Base-by-base conservation (phyloP, 2,329 filamentous ascomycete genomes). In the Cladophialophora immunda region DNA sequence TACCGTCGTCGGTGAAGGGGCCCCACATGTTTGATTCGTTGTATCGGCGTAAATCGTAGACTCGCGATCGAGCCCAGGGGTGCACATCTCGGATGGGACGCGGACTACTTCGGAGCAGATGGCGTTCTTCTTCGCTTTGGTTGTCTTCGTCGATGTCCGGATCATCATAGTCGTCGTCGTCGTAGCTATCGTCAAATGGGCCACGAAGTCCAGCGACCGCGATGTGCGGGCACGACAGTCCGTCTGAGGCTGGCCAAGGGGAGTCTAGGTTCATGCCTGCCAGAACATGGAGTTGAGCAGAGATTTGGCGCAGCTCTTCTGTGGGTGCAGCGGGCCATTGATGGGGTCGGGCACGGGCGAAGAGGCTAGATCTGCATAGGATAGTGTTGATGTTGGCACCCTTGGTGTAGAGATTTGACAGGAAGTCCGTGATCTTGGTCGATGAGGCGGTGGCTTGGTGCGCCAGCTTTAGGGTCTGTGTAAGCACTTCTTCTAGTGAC, bases 1-100 rank as follows among this genome's bases (percentile, higher is more conserved):
- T 84, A 1, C 85, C 86, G 73, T 93, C 90, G 58, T 86, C 80
- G 73, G 85, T 79, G 73, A 92, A 94, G 0, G 92, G 92, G 0
- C 92, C 92, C 91, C 91, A 94, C 38, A 82, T 76, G 0, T 85
- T 89, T 29, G 78, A 76, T 1, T 80, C 75, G 0, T 86, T 90
- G 76, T 92, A 92, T 70, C 89, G 84, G 0, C 91, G 83, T 56
- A 94, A 78, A 74, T 94, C 91, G 71, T 94, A 94, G 2, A 94
- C 90, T 68, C 87, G 86, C 54, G 87, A 86, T 62, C 87, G 85
- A 1, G 92, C 91, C 70, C 84, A 89, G 1, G 87, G 86, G 74
- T 87, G 88, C 32, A 78, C 80, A 29, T 68, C 61, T 17, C 66
- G 66, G 8, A 71, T 47, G 4, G 68, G 68, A 13, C 52, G 58